Percentiles rank a stretch among this genome's conserved stretches.
These are phyloP conservation scores for Aristolochia fimbriata DNA, from an alignment of 164 flowering plant species.

Conservation along the genomic window DNA sequence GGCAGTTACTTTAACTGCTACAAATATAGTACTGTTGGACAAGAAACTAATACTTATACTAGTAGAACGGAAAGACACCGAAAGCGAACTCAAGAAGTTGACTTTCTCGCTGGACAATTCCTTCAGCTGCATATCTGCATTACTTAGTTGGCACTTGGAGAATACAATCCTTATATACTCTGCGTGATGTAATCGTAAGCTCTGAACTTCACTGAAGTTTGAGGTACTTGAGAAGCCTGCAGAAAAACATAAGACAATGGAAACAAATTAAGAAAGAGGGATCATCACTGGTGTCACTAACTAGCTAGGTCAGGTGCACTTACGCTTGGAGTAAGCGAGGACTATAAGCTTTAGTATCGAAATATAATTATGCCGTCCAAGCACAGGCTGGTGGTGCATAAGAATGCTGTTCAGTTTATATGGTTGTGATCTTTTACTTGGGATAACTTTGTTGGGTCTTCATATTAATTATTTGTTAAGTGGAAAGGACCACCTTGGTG, in stretches of 20 bases:
- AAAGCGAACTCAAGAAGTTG: not conserved
- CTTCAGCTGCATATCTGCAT: not conserved
- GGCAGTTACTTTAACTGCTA: not conserved
- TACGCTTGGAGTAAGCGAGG: too few relatives aligned
- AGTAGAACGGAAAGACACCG: not conserved
- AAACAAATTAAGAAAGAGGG: not conserved
- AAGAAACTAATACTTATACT: not conserved
- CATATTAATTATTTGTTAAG: too few relatives aligned
- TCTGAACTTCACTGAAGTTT: constrained; percentile 5
- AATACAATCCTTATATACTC: too few relatives aligned
- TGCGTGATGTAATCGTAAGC: not conserved
- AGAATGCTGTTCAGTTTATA: too few relatives aligned
- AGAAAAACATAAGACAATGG: not conserved
- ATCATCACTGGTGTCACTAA: too few relatives aligned
- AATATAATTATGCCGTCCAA: too few relatives aligned
- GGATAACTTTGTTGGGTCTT: too few relatives aligned
- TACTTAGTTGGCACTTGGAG: not conserved
- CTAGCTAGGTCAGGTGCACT: too few relatives aligned
- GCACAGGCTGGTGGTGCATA: too few relatives aligned
- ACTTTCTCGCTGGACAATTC: not conserved
- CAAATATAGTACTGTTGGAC: not conserved
- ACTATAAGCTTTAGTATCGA: too few relatives aligned
- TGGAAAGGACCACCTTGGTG: too few relatives aligned
- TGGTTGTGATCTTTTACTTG: too few relatives aligned
- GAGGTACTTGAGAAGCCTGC: constrained; percentile 8